phyloP scores from a whole-genome alignment of 768 basidiomycete species.

The Podaxis sp. region DNA sequence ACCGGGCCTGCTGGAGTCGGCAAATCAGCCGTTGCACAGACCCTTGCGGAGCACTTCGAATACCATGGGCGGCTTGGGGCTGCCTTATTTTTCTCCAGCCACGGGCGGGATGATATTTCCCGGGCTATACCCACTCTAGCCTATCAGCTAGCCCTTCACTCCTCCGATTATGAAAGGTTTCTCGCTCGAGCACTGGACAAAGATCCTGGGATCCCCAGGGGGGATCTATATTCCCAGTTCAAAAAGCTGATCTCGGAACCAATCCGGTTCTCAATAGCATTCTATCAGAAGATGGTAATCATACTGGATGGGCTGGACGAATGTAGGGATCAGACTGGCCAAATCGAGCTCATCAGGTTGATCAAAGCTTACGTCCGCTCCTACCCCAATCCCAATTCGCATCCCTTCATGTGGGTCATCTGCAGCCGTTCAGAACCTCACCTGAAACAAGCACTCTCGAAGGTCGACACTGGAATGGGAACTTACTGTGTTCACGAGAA shows the following conservation, averaged over 20 bases:
- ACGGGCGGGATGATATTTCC: neutral
- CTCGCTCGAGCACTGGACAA: neutral
- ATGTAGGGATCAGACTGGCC: neutral
- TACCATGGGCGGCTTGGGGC: neutral
- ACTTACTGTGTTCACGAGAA: neutral
- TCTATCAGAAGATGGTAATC: neutral
- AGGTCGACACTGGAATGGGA: too few species aligned
- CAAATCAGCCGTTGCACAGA: conserved; percentile 15
- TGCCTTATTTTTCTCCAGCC: conserved; percentile 7
- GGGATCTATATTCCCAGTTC: neutral
- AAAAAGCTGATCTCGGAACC: neutral
- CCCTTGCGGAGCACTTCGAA: neutral
- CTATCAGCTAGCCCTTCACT: neutral
- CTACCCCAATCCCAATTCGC: neutral
- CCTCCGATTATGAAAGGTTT: neutral
- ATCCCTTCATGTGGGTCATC: neutral
- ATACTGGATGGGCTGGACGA: conserved; percentile 5
- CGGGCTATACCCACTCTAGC: neutral
- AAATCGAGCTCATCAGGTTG: neutral
- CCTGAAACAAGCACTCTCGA: neutral
- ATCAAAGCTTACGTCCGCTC: neutral
- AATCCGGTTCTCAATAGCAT: neutral
- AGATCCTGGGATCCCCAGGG: neutral
- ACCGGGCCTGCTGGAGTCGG: conserved; percentile 10
- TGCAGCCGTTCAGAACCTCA: neutral